A percentile compares a stretch with the other conserved stretches of the same genome.
Conservation (phyloP, 1,284 basidiomycete genomes). For the Takashimella koratensis region DNA sequence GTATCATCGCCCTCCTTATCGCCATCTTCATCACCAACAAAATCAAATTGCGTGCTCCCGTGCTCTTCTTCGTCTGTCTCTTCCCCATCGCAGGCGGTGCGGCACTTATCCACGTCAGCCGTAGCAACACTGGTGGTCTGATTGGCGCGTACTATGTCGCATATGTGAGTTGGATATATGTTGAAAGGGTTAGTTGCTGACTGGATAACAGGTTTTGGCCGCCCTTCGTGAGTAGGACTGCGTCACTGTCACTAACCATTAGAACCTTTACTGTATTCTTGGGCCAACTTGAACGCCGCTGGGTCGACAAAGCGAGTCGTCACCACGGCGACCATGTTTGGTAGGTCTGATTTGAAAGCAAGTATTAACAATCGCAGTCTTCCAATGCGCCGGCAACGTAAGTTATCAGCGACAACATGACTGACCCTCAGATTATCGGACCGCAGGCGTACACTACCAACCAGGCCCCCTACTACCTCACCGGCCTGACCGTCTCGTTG, state of each 20-base stretch:
- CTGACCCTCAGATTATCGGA: slow-evolving; percentile 22
- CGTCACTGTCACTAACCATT: slow-evolving; percentile 6
- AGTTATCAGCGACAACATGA: too few species aligned
- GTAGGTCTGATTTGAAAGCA: too few species aligned
- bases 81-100: slow-evolving; percentile 51
- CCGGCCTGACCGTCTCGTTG: slow-evolving; percentile 29
- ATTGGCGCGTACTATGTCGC: slow-evolving; percentile 52
- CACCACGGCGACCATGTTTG: slow-evolving; percentile 25
- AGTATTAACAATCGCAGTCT: slow-evolving; percentile 3
- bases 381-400: slow-evolving; percentile 23
- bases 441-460: slow-evolving; percentile 20
- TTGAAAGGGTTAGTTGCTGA: too few species aligned
- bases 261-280: slow-evolving; percentile 17
- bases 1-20: slow-evolving; percentile 50
- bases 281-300: slow-evolving; percentile 27
- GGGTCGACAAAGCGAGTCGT: slow-evolving; percentile 30
- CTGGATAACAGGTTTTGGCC: too few species aligned
- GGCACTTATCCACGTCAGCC: slow-evolving; percentile 46
- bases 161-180: too few species aligned
- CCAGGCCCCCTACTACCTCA: slow-evolving; percentile 23
- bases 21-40: slow-evolving; percentile 51
- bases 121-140: slow-evolving; percentile 35
- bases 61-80: slow-evolving; percentile 35
- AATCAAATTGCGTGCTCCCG: slow-evolving; percentile 53
- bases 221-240: too few species aligned